Base-by-base conservation (phyloP, 371 early-diverging fungal species). In the Mortierella sp. region DNA sequence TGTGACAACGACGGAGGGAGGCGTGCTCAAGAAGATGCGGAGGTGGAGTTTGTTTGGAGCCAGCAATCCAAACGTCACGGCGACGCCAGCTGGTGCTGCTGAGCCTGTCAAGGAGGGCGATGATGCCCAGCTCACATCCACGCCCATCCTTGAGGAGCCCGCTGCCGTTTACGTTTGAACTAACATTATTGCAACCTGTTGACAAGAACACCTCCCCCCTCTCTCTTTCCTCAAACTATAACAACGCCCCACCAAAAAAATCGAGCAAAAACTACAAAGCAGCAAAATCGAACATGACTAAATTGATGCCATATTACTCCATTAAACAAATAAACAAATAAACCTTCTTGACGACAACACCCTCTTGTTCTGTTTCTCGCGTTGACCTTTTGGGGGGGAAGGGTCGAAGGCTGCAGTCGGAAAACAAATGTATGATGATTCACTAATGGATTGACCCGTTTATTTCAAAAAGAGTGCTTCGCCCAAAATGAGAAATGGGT, bases 31-130 rank as follows among this genome's bases (percentile, higher is more conserved):
- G 21, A 79, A 74, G 71, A n/a, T 78, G 29, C 74, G 79, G n/a
- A 55, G 79, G 38, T 70, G 74, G 74, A 74, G 79, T 70, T 56
- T 79, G 70, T 55, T 74, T 46, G 79, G 79, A 55, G 29, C 35
- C 2, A 76, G 71, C 51, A 75, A 48, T 43, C 43, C 70, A 8
- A 43, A 24, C 24, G 7, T 11, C 32, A 29, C 72, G 29, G 49
- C 72, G 12, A 27, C 24, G 21, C 70, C 70, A 5, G 43, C 38
- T 68, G 41, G 41, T 6, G 71, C 3, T 1, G 51, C 21, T 24
- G 43, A 71, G 32, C 12, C 51, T 8, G 72, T 48, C 21, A 48
- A 48, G 29, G 72, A 71, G 4, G 49, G 27, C 63, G 63, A 60
- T 60, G 63, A 35, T 60, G 18, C 35, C 63, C 63, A 60, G 63